Evolutionary conservation across 805 yeast species (phyloP), one percentile per base, ranked within the genome.

Genomic region (Wickerhamiella dianesei): DNA sequence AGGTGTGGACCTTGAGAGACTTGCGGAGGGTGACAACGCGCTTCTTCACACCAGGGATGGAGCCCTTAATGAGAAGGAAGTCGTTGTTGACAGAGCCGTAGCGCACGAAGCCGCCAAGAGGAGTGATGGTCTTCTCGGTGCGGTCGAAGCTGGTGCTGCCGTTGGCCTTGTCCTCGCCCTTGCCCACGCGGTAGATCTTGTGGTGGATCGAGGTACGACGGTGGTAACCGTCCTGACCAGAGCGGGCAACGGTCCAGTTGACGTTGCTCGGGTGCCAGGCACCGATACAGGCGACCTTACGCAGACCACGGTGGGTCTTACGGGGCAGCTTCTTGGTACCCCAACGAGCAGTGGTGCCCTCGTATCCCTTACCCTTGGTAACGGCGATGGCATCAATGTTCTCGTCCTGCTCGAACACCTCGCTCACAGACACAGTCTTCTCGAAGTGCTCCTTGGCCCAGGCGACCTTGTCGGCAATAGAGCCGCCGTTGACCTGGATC

Each of bases 231-330:
- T 81, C 85, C 80, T 92, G 98, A 89, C 99, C 99, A 68, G 98
- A 96, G 76, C 99, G 86, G 67, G 98, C 97, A 74, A 92, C 99
- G 69, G 97, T 85, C 95, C 95, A 89, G 75, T 80, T 77, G 72
- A 92, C 99, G 80, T 87, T 95, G 78, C 95, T 82, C 74, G 99
- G 99, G 79, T 92, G 98, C 99, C 99, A 92, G 71, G 99, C 96
- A 82, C 99, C 99, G 69, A 92, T 92, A 86, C 99, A 92, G 70
- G 98, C 99, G 76, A 92, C 99, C 86, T 92, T 92, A 82, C 99
- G 87, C 72, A 89, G 79, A 89, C 99, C 99, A 84, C 97, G 88
- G 76, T 92, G 99, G 73, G 99, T 92, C 94, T 92, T 92, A 80
- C 99, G 87, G 76, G 99, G 98, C 64, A 92, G 79, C 81, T 83